Evolutionary conservation across 306 rosid genomes (phyloP).

Genomic region (Aeschynomene evenia): DNA sequence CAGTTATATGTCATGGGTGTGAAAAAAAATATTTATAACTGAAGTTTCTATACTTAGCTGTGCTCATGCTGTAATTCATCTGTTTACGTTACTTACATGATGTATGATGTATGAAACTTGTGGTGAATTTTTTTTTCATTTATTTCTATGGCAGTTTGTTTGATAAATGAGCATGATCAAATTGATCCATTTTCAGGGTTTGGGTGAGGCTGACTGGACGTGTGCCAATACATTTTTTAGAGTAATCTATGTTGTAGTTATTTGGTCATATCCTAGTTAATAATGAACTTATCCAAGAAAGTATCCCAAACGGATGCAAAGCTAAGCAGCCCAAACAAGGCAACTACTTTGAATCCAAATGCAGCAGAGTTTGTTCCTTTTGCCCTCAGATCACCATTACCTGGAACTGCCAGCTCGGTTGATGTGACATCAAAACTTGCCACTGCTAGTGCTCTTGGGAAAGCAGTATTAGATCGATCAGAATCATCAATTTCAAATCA

Average conservation of each 20-base stretch:
- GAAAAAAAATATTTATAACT: not conserved
- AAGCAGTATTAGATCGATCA: conserved; percentile 68
- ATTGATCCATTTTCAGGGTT: conserved; percentile 51
- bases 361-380: conserved; percentile 80
- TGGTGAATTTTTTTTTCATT: no score
- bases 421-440: conserved; percentile 42
- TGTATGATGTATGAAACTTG: not conserved
- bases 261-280: conserved; percentile 38
- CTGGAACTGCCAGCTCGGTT: conserved; percentile 52
- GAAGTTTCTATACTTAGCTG: not conserved
- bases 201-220: conserved; percentile 57
- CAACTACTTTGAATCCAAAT: conserved; percentile 67
- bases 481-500: conserved; percentile 66
- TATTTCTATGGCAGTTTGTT: conserved; percentile 13
- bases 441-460: conserved; percentile 54
- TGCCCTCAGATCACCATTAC: conserved; percentile 57
- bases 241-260: conserved; percentile 7
- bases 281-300: conserved; percentile 75
- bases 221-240: conserved; percentile 6
- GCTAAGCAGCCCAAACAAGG: conserved; percentile 50
- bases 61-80: not conserved
- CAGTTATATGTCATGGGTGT: not conserved
- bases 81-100: no score
- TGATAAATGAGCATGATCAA: conserved; percentile 11
- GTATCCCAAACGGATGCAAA: conserved; percentile 48